Evolutionary conservation across 108 stramenopile genomes (phyloP).

Genomic region (Stephanodiscus minutulus): DNA sequence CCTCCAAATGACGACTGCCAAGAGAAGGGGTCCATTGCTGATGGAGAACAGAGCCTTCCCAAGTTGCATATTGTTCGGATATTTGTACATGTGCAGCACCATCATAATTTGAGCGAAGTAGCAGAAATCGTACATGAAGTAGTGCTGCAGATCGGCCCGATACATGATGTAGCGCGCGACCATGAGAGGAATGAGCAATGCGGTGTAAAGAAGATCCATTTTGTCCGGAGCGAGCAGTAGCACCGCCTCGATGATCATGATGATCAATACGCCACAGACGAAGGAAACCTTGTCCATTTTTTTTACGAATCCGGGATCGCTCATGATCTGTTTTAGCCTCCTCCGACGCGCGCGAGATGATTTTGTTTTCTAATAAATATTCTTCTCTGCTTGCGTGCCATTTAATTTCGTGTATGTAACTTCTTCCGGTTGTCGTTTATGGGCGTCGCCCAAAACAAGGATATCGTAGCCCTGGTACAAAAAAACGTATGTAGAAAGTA

Average conservation of each 20-base stretch:
- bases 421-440: conserved; percentile 28
- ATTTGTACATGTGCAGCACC: conserved; percentile 55
- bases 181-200: conserved; percentile 46
- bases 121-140: conserved; percentile 62
- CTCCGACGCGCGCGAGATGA: conserved; percentile 28
- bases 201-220: conserved; percentile 40
- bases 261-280: conserved; percentile 47
- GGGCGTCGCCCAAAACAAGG: too few species aligned
- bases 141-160: conserved; percentile 41
- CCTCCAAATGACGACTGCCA: conserved; percentile 68
- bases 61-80: conserved; percentile 47
- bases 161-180: conserved; percentile 49
- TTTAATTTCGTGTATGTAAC: conserved; percentile 20
- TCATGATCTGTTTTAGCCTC: conserved; percentile 16
- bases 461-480: too few species aligned
- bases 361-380: conserved; percentile 26
- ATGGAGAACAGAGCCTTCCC: conserved; percentile 62
- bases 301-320: conserved; percentile 41
- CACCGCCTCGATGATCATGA: conserved; percentile 53
- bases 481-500: too few species aligned
- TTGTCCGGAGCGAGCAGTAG: conserved; percentile 29
- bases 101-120: conserved; percentile 49
- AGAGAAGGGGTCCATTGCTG: conserved; percentile 58
- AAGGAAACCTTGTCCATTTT: conserved; percentile 52
- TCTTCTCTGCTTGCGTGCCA: conserved; percentile 18